phyloP scores from a whole-genome alignment of 129 eudicot genomes.

The Chrysanthemum seticuspe region DNA sequence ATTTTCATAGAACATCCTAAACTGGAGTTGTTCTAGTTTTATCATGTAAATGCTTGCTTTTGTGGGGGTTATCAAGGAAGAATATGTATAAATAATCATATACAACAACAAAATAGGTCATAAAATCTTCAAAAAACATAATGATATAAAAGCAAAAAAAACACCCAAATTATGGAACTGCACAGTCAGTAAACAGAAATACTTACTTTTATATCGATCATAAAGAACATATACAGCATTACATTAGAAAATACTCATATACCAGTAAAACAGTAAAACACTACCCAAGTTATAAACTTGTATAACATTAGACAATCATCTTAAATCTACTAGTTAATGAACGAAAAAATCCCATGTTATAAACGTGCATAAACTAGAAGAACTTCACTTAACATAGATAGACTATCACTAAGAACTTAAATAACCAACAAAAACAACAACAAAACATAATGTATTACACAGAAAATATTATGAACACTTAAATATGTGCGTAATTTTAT shows the following conservation, averaged over 20 bases:
- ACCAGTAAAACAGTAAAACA: not conserved
- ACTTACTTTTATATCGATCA: not conserved
- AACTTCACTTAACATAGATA: not conserved
- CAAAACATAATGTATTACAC: too few species aligned
- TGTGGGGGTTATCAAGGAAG: not conserved
- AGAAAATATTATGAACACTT: too few species aligned
- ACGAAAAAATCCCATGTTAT: not conserved
- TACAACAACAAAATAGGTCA: not conserved
- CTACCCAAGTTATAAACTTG: not conserved
- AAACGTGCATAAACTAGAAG: not conserved
- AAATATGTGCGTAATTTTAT: too few species aligned
- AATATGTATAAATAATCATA: not conserved
- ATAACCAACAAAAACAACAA: too few species aligned
- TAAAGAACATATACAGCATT: not conserved
- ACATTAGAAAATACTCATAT: not conserved
- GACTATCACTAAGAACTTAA: too few species aligned
- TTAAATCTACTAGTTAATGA: not conserved
- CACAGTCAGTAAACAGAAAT: not conserved
- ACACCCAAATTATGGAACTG: not conserved
- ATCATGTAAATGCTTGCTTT: not conserved
- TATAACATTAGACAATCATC: not conserved
- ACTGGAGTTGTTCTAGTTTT: not conserved
- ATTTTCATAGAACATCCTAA: not conserved
- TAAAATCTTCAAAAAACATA: not conserved
- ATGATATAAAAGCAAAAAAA: conserved; percentile 1